Evolutionary conservation across 2,329 filamentous ascomycete genomes (phyloP).

Genomic region (Colletotrichum sp.): DNA sequence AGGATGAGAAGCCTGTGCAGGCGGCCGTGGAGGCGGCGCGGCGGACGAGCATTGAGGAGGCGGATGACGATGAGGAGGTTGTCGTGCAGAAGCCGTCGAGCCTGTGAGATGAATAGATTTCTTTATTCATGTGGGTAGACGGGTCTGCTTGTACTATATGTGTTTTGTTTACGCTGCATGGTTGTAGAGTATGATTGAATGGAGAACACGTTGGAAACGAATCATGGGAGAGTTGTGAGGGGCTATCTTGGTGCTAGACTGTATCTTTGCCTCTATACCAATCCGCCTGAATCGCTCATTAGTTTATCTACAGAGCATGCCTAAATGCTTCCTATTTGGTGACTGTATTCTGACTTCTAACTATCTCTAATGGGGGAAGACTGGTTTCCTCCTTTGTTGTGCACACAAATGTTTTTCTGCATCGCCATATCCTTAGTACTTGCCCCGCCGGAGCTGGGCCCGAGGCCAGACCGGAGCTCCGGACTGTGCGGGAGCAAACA

Average conservation of each 20-base stretch:
- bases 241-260: background rate
- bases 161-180: conserved; percentile 18
- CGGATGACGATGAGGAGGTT: conserved; percentile 58
- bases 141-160: conserved; percentile 15
- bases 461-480: background rate
- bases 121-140: background rate
- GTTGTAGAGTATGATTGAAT: conserved; percentile 14
- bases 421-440: background rate
- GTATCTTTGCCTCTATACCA: background rate
- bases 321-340: background rate
- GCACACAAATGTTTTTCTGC: too few species aligned
- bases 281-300: background rate
- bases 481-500: background rate
- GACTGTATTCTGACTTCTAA: background rate
- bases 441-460: background rate
- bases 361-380: rapidly evolving
- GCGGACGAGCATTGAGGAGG: conserved; percentile 64
- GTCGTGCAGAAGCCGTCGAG: conserved; percentile 26
- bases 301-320: background rate
- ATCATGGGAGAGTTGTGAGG: background rate
- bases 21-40: conserved; percentile 57
- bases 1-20: conserved; percentile 48
- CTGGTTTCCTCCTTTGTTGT: too few species aligned
- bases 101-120: conserved; percentile 3
- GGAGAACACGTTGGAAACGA: background rate